A percentile compares a stretch with the other conserved stretches of the same genome.
Evolutionary conservation across 108 stramenopile genomes (phyloP).

Genomic region (Skeletonema grethae): DNA sequence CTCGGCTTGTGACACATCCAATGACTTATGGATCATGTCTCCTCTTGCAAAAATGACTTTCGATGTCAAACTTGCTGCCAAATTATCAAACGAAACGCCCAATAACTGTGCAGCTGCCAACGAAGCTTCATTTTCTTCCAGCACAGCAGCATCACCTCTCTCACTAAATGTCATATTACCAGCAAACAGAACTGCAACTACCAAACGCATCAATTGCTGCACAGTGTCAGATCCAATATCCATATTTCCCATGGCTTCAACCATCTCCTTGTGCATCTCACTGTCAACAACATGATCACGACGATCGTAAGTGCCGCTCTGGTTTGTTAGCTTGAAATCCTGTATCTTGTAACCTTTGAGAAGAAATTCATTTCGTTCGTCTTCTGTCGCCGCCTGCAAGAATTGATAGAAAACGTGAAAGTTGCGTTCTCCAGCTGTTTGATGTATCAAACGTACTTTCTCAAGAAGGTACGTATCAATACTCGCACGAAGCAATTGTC

Average conservation of each 20-base stretch:
- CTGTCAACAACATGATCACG: conserved; percentile 55
- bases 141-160: conserved; percentile 41
- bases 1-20: conserved; percentile 59
- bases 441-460: conserved; percentile 90
- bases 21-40: conserved; percentile 59
- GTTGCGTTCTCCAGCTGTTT: conserved; percentile 82
- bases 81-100: conserved; percentile 59
- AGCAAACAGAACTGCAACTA: conserved; percentile 61
- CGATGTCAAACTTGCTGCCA: conserved; percentile 63
- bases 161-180: conserved; percentile 69
- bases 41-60: conserved; percentile 59
- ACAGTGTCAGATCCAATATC: conserved; percentile 52
- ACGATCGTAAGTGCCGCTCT: conserved; percentile 53
- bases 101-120: conserved; percentile 61
- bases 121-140: conserved; percentile 57
- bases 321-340: conserved; percentile 48
- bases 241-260: conserved; percentile 60
- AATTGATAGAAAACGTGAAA: conserved; percentile 96
- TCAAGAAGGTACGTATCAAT: conserved; percentile 93
- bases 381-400: conserved; percentile 51
- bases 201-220: conserved; percentile 50
- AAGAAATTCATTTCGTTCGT: conserved; percentile 38
- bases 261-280: conserved; percentile 68
- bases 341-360: conserved; percentile 15
- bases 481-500: conserved; percentile 67